These are phyloP conservation scores for Dionaea muscipula DNA, from an alignment of 179 eudicot species.

Conservation along the genomic window DNA sequence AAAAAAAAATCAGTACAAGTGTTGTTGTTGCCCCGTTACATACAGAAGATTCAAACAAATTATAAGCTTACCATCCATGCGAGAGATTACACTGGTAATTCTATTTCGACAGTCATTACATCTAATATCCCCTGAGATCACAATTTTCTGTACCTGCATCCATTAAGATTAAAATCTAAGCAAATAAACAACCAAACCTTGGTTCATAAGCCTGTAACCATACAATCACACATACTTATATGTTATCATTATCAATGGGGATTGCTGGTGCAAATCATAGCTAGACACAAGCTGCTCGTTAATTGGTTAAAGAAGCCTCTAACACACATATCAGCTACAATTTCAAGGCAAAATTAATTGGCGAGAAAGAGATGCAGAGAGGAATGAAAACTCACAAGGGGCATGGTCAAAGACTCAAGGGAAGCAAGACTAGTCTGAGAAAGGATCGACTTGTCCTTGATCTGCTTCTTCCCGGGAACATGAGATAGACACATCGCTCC, in stretches of 20 bases:
- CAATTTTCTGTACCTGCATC: constrained; percentile 31
- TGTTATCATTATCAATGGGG: too few species aligned
- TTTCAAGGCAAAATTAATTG: too few species aligned
- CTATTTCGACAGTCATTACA: constrained; percentile 28
- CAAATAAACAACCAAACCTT: not conserved
- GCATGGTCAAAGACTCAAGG: constrained; percentile 25
- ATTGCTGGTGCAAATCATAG: too few species aligned
- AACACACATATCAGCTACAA: too few species aligned
- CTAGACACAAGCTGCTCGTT: too few species aligned
- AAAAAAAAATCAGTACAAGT: not conserved
- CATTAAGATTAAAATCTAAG: not conserved
- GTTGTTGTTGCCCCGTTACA: too few species aligned
- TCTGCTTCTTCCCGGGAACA: not conserved
- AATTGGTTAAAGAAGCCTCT: too few species aligned
- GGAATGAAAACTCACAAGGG: constrained; percentile 19
- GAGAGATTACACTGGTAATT: constrained; percentile 22
- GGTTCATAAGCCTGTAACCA: not conserved
- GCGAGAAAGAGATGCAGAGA: too few species aligned
- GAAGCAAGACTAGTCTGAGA: constrained; percentile 22
- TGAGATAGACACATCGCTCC: not conserved
- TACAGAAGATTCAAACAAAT: not conserved
- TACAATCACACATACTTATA: too few species aligned
- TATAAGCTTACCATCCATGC: constrained; percentile 21
- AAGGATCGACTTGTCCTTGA: constrained; percentile 4
- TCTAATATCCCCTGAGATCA: constrained; percentile 29